Evolutionary conservation across 1,284 basidiomycete genomes (phyloP), one percentile per base, ranked within the genome.

Genomic region (Trametes hirsuta): DNA sequence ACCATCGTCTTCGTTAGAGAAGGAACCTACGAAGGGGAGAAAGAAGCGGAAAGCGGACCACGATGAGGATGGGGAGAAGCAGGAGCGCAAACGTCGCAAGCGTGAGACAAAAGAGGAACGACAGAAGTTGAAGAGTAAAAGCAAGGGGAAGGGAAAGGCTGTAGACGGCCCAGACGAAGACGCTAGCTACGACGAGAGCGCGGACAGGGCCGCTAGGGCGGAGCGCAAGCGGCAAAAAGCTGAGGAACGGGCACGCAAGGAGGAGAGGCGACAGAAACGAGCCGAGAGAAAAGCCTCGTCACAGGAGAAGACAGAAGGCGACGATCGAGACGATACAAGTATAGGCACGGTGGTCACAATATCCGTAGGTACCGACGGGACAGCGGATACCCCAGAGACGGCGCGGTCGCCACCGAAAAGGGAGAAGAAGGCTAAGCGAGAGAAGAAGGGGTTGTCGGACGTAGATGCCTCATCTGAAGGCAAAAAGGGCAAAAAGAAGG

Each of bases 171-270:
- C 37, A 8, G 34, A 39, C 8, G 14, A 39, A 9, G 8, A 22
- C 22, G n/a, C 22, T 3, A 41, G 39, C 5, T 36, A 36, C 6
- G 18, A 11, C 2, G 59, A 55, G 24, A 55, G 45, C 21, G 53
- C 58, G 25, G 36, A 37, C n/a, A 55, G 58, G 49, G 47, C 61
- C 21, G 53, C 49, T 21, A 66, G 47, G 49, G 61, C 63, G 47
- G 64, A 64, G 50, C 65, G 66, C 58, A 70, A 63, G 58, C 66
- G 61, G 49, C 55, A 60, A 55, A 66, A 59, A 42, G 69, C 50
- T 42, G 71, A 72, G 55, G 69, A 68, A 58, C 61, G 64, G 24
- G 66, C 64, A 35, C 68, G 64, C 46, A 68, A 68, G 52, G 67
- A 70, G 59, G 68, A 68, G 53, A 65, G 55, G 55, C 59, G 66